phyloP scores from a whole-genome alignment of 78 protist genomes.

The Dictyostelium firmibasis region DNA sequence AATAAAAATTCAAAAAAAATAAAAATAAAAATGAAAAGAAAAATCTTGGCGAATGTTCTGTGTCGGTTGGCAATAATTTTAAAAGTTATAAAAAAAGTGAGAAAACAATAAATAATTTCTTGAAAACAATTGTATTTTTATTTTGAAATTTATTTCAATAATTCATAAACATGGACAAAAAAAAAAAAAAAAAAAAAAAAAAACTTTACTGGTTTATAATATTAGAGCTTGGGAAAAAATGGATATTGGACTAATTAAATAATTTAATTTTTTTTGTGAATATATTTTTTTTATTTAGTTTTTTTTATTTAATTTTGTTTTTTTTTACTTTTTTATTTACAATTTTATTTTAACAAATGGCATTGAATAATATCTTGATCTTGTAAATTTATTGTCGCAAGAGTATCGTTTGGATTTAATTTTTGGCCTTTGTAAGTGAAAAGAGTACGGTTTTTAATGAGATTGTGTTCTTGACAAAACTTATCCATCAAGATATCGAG shows the following conservation, averaged over 20 bases:
- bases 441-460: not conserved
- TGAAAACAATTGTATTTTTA: too few relatives aligned
- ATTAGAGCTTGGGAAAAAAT: too few relatives aligned
- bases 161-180: too few relatives aligned
- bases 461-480: constrained; percentile 59
- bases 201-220: too few relatives aligned
- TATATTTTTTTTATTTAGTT: not conserved
- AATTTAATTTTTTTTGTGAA: not conserved
- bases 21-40: not conserved
- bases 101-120: too few relatives aligned
- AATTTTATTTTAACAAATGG: constrained; percentile 2
- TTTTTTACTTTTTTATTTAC: not conserved
- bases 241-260: too few relatives aligned
- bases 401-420: constrained; percentile 26
- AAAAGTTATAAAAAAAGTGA: not conserved
- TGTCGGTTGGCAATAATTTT: not conserved
- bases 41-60: not conserved
- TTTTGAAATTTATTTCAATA: too few relatives aligned
- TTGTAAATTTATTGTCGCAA: constrained; percentile 15
- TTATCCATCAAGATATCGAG: constrained; percentile 65
- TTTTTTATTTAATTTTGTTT: not conserved
- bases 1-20: not conserved
- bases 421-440: constrained; percentile 18
- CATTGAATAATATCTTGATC: constrained; percentile 66
- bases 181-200: too few relatives aligned